phyloP scores from a whole-genome alignment of 768 basidiomycete species.

The Lactarius quietus region DNA sequence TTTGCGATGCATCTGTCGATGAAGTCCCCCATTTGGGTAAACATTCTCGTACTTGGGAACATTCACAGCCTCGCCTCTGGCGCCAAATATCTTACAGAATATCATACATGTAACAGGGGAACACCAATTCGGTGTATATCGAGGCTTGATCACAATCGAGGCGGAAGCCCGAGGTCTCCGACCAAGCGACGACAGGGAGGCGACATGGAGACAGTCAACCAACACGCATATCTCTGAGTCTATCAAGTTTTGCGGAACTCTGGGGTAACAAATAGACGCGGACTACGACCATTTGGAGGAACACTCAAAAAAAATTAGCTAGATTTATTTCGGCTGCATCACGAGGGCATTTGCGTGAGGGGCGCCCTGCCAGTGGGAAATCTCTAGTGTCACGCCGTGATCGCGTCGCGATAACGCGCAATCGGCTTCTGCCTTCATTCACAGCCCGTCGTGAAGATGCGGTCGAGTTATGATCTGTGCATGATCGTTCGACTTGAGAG shows the following conservation, averaged over 20 bases:
- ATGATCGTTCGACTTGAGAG: background rate
- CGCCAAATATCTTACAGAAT: background rate
- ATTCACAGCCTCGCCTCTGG: constrained; percentile 34
- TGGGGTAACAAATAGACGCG: background rate
- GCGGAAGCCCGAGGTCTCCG: background rate
- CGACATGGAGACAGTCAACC: background rate
- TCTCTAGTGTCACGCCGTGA: no score
- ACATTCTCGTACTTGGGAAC: constrained; percentile 43
- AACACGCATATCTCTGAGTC: background rate
- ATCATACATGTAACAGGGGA: background rate
- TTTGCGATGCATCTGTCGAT: background rate
- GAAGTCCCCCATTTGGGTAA: constrained; percentile 8
- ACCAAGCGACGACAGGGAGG: background rate
- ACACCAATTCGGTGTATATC: background rate
- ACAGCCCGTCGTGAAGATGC: background rate
- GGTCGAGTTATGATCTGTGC: background rate
- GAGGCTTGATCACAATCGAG: no score
- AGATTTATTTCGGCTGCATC: background rate
- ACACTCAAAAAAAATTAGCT: background rate
- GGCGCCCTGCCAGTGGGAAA: no score
- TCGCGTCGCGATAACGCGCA: background rate
- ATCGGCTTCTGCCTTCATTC: background rate
- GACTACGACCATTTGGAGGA: background rate
- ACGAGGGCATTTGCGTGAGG: background rate
- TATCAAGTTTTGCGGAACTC: background rate